phyloP scores from a whole-genome alignment of 768 basidiomycete species.

The Infundibulicybe gibba region DNA sequence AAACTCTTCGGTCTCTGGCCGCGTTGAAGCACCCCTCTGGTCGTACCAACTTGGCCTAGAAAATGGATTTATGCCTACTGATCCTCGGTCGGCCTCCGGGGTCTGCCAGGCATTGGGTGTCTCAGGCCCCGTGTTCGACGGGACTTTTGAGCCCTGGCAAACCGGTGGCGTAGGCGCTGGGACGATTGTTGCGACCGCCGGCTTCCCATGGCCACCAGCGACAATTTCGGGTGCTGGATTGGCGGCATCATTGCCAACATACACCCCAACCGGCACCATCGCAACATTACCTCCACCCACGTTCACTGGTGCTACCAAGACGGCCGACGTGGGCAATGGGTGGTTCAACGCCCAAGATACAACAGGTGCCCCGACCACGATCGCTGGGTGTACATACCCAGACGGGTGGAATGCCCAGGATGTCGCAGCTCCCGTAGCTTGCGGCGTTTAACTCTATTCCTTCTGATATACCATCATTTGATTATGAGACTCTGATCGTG shows the following conservation, averaged over 20 bases:
- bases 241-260: conserved; percentile 48
- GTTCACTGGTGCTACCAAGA: conserved; percentile 32
- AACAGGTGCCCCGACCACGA: conserved; percentile 38
- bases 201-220: conserved; percentile 61
- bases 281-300: conserved; percentile 50
- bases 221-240: conserved; percentile 33
- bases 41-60: conserved; percentile 41
- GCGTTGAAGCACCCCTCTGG: conserved; percentile 44
- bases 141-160: conserved; percentile 57
- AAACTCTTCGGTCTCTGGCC: conserved; percentile 25
- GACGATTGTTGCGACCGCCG: conserved; percentile 37
- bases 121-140: conserved; percentile 29
- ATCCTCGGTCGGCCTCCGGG: conserved; percentile 50
- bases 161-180: conserved; percentile 64
- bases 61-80: conserved; percentile 47
- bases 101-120: conserved; percentile 57
- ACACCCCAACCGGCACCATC: conserved; percentile 64
- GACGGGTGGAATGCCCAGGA: conserved; percentile 37
- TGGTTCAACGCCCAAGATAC: conserved; percentile 57
- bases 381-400: conserved; percentile 56
- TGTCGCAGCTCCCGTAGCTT: conserved; percentile 26
- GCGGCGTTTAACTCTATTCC: conserved; percentile 1
- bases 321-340: conserved; percentile 41
- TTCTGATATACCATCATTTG: background rate
- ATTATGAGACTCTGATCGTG: too few species aligned